phyloP scores from a whole-genome alignment of 1,284 basidiomycete species.

The Puccinia polysora region DNA sequence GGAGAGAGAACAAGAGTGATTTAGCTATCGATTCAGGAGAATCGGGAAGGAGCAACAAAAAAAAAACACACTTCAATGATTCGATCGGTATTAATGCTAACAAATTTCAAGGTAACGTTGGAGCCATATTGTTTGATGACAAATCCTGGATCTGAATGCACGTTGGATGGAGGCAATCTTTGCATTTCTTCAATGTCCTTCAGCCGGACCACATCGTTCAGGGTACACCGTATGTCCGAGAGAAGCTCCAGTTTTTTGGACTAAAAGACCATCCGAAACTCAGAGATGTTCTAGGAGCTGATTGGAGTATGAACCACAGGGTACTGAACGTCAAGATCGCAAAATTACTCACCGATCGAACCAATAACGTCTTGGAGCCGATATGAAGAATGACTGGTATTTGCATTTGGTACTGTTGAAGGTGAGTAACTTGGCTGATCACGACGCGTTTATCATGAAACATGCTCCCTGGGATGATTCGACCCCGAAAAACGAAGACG shows the following conservation, averaged over 20 bases:
- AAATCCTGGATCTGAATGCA: slow-evolving; percentile 28
- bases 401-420: slow-evolving; percentile 43
- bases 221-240: slow-evolving; percentile 45
- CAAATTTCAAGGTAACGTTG: slow-evolving; percentile 7
- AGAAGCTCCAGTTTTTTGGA: slow-evolving; percentile 44
- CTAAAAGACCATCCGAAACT: no score
- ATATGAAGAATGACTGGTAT: slow-evolving; percentile 44
- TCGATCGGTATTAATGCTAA: slow-evolving; percentile 28
- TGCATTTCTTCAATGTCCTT: slow-evolving; percentile 64
- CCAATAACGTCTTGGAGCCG: slow-evolving; percentile 47
- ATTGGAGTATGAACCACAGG: not conserved
- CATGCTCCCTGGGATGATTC: slow-evolving; percentile 10
- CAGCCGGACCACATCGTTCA: slow-evolving; percentile 52
- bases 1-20: not conserved
- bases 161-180: slow-evolving; percentile 60
- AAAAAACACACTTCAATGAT: slow-evolving; percentile 24
- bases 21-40: no score
- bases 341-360: slow-evolving; percentile 51
- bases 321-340: no score
- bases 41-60: no score
- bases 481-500: not conserved
- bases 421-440: slow-evolving; percentile 39
- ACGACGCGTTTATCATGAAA: slow-evolving; percentile 31
- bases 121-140: slow-evolving; percentile 23
- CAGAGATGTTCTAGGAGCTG: no score